Base-by-base conservation (phyloP, 805 yeast genomes). In the Hemisphaericaspora nanyangensis region DNA sequence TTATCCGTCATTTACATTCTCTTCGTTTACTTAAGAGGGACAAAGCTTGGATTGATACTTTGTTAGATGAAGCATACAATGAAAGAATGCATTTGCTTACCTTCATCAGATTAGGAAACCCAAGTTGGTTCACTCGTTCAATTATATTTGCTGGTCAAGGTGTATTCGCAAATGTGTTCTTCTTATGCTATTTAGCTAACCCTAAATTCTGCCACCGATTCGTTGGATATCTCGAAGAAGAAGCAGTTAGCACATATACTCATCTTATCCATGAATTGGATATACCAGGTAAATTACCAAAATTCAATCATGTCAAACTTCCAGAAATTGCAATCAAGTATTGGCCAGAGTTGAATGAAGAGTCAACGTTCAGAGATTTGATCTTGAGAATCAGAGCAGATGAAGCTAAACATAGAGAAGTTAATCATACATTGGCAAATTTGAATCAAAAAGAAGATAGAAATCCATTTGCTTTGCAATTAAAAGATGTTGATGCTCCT, bases 351-450 rank as follows among this genome's bases (percentile, higher is more conserved):
- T 65, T 83, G 64, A 50, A 51, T 30, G 71, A 70, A 22, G 52
- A 76, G 17, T 68, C 82, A 19, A 62, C 77, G 2, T 74, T 82
- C 60, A 65, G 68, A 42, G 87, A 82, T 46, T 68, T 83, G 53
- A 64, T 83, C 34, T 68, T 71, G 42, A 71, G 79, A 48, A 66
- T 83, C 17, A 72, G 89, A 46, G 90, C 90, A 1, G 90, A 82
- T 52, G 90, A 82, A 58, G 82, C 87, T 29, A 82, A 82, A 55
- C 89, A 82, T 54, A 71, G 90, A 58, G 90, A 83, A 52, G 89
- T 83, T 20, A 83, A 82, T 60, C 90, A 82, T 51, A 83, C 89
- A 0, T 72, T 82, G 52, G 89, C 85, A 11, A 82, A 82, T 50
- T 68, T 82, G 49, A 56, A 68, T 38, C 77, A 68, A 45, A 56